Evolutionary conservation across 2,329 filamentous ascomycete species (phyloP).

Genomic region (Fusarium oxysporum): DNA sequence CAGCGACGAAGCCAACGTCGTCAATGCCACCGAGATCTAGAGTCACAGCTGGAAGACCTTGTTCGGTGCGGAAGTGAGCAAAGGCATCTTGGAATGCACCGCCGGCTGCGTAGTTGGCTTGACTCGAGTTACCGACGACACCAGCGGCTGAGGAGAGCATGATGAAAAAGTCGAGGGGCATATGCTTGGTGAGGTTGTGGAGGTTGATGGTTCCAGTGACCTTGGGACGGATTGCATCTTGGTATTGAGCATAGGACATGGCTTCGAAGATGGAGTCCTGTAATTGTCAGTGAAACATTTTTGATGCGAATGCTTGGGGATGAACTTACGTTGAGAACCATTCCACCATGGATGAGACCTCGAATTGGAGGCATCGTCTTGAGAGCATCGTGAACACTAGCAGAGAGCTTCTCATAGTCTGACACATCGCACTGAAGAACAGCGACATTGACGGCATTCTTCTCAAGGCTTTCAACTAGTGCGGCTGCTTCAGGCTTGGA

Average conservation of each 20-base stretch:
- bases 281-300: too few species aligned
- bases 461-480: neutral
- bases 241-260: neutral
- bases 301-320: fast-evolving
- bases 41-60: neutral
- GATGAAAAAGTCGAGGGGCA: constrained; percentile 8
- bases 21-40: constrained; percentile 1
- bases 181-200: neutral
- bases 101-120: constrained; percentile 1
- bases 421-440: neutral
- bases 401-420: neutral
- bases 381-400: neutral
- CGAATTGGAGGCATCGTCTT: neutral
- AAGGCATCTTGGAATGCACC: constrained; percentile 5
- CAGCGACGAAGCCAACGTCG: neutral
- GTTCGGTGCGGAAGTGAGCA: neutral
- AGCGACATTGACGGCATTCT: neutral
- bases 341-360: neutral
- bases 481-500: neutral
- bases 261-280: constrained; percentile 5
- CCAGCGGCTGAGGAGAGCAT: constrained; percentile 1
- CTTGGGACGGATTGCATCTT: constrained; percentile 1
- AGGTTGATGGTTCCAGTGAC: constrained; percentile 1
- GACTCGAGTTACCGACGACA: neutral
- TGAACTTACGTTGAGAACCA: neutral